Evolutionary conservation across 2,329 filamentous ascomycete species (phyloP).

Genomic region (Alternaria viburni): DNA sequence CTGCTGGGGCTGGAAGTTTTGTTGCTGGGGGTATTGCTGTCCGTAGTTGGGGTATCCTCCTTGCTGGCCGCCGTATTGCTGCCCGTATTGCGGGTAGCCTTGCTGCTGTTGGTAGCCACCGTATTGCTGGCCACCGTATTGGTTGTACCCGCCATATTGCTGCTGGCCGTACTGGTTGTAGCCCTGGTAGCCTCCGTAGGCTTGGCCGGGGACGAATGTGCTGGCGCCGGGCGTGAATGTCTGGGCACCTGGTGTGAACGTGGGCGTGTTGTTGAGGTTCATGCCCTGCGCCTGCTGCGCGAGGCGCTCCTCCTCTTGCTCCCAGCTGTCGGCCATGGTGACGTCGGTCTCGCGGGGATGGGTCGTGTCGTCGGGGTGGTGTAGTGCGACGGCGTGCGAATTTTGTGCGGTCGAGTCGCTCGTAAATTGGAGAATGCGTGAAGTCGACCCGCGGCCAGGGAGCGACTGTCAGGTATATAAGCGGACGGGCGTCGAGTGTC

Average conservation of each 20-base stretch:
- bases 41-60: conserved; percentile 24
- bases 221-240: conserved; percentile 11
- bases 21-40: conserved; percentile 41
- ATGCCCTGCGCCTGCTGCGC: conserved; percentile 65
- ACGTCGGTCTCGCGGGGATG: conserved; percentile 16
- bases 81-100: conserved; percentile 11
- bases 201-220: conserved; percentile 12
- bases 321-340: conserved; percentile 86
- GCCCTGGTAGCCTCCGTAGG: conserved; percentile 59
- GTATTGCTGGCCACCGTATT: conserved; percentile 56
- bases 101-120: conserved; percentile 58
- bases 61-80: conserved; percentile 57
- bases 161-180: conserved; percentile 63
- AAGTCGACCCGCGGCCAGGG: conserved; percentile 5
- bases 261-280: conserved; percentile 36
- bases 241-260: conserved; percentile 22
- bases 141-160: conserved; percentile 61
- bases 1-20: conserved; percentile 44
- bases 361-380: conserved; percentile 6
- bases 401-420: not conserved
- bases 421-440: not conserved
- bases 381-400: not conserved
- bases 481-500: conserved; percentile 8
- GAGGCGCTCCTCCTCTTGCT: conserved; percentile 87
- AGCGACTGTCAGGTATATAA: conserved; percentile 11